Evolutionary conservation across 495 filamentous ascomycete species (phyloP).

Genomic region (Peziza echinospora): DNA sequence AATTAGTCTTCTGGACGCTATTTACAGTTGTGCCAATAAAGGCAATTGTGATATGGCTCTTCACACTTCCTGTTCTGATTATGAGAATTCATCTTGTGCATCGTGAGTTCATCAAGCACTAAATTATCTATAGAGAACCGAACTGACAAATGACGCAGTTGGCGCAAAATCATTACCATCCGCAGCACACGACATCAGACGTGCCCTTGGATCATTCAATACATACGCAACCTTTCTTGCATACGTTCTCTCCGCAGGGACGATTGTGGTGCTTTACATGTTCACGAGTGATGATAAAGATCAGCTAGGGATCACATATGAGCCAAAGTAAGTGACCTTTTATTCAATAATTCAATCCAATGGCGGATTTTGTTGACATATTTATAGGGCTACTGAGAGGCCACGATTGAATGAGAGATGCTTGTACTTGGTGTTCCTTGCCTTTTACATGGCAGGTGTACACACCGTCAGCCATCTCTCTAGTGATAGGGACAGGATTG

Average conservation of each 20-base stretch:
- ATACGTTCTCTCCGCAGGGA: conserved; percentile 56
- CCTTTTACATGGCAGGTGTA: conserved; percentile 41
- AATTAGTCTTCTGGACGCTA: conserved; percentile 60
- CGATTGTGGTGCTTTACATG: conserved; percentile 67
- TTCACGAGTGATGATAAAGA: conserved; percentile 45
- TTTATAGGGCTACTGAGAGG: no score
- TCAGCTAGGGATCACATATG: conserved; percentile 48
- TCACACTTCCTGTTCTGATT: conserved; percentile 44
- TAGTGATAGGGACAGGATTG: conserved; percentile 50
- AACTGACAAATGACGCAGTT: conserved; percentile 17
- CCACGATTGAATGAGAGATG: conserved; percentile 69
- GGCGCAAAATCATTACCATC: conserved; percentile 49
- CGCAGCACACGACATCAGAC: conserved; percentile 37
- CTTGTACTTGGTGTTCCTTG: conserved; percentile 53
- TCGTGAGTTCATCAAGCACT: conserved; percentile 20
- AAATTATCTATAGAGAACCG: background rate
- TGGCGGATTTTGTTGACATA: no score
- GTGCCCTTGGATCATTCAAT: conserved; percentile 31
- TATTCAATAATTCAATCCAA: background rate
- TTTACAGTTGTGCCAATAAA: conserved; percentile 63
- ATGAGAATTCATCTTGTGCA: conserved; percentile 76
- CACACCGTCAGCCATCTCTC: conserved; percentile 51
- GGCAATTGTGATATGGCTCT: conserved; percentile 47
- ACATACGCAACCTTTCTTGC: conserved; percentile 44
- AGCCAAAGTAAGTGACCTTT: conserved; percentile 30